Evolutionary conservation across 352 stramenopile genomes (phyloP), one percentile per base, ranked within the genome.

Genomic region (Phytophthora quininea): DNA sequence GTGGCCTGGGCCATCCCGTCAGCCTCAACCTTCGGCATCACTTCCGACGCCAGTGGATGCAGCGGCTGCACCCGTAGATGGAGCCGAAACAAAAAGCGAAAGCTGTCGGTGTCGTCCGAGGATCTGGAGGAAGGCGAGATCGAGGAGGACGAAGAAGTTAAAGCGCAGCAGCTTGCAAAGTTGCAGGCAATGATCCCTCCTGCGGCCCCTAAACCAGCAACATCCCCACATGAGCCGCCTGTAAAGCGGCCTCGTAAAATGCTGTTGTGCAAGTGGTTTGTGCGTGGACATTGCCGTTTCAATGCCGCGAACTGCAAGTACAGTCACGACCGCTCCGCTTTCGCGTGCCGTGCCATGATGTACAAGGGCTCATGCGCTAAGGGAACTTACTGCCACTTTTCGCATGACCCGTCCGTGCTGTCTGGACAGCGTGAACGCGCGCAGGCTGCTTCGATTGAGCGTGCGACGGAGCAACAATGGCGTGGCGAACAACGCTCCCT

Each of bases 41-140:
- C 12, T 48, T 38, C 3, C 54, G 46, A 15, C 49, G 29, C 2
- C 43, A 49, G 15, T 33, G 2, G n/a, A 29, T 33, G 56, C 65
- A 40, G 15, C 61, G 19, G 9, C 8, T 3, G 10, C 14, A 29
- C 10, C 35, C 6, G 35, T 11, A 11, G 35, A 40, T 11, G 19
- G 9, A 11, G 3, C 43, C 19, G 43, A 49, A 29, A 29, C 27
- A 55, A 40, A 35, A 91, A 92, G 62, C 84, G 84, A 40, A 87
- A 86, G 57, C 80, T 80, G 8, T 84, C 76, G 8, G 65, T 66
- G 8, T 70, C 68, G 4, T 77, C 65, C 10, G 69, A 76, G 53
- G 79, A 85, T 50, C 45, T 90, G 14, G 84, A 94, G 45, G 79
- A 94, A 15, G 80, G 80, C 11, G 80, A 91, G 51, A 76, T 89